These are phyloP conservation scores for Monilinia vaccinii-corymbosi DNA, from an alignment of 2,329 filamentous ascomycete species.

Conservation along the genomic window DNA sequence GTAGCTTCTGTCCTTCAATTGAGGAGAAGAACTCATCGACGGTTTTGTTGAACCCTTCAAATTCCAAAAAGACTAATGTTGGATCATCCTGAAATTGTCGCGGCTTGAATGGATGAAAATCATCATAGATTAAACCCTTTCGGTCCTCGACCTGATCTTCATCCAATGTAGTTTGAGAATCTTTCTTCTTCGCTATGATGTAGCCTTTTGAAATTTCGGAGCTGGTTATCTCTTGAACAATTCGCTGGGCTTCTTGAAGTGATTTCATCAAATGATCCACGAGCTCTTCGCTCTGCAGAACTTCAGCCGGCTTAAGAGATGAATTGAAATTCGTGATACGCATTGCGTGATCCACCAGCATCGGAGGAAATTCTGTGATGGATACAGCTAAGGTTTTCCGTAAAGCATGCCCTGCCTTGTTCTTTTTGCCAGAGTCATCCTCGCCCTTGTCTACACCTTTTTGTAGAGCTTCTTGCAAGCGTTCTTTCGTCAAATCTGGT, in stretches of 20 bases:
- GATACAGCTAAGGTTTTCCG: conserved; percentile 73
- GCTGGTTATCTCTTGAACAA: conserved; percentile 60
- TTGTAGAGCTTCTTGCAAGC: conserved; percentile 60
- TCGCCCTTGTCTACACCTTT: conserved; percentile 53
- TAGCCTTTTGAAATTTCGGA: conserved; percentile 65
- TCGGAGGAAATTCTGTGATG: conserved; percentile 81
- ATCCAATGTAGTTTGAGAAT: conserved; percentile 22
- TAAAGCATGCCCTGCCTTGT: conserved; percentile 65
- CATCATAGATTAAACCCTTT: conserved; percentile 64
- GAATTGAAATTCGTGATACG: conserved; percentile 61
- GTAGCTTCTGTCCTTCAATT: conserved; percentile 84
- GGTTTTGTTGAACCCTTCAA: conserved; percentile 81
- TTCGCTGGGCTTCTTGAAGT: conserved; percentile 59
- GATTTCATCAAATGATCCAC: conserved; percentile 59
- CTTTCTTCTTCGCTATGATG: conserved; percentile 67
- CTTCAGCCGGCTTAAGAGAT: conserved; percentile 54
- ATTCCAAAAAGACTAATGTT: conserved; percentile 59
- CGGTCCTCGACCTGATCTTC: conserved; percentile 31
- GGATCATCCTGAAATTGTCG: conserved; percentile 65
- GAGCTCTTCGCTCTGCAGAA: conserved; percentile 56
- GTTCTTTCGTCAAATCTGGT: conserved; percentile 64
- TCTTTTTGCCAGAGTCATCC: conserved; percentile 52
- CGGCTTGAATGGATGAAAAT: conserved; percentile 90
- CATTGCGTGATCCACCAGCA: conserved; percentile 80
- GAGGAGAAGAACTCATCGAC: conserved; percentile 98